These are phyloP conservation scores for Canna indica DNA, from an alignment of 176 grass and related monocot species.

Conservation along the genomic window DNA sequence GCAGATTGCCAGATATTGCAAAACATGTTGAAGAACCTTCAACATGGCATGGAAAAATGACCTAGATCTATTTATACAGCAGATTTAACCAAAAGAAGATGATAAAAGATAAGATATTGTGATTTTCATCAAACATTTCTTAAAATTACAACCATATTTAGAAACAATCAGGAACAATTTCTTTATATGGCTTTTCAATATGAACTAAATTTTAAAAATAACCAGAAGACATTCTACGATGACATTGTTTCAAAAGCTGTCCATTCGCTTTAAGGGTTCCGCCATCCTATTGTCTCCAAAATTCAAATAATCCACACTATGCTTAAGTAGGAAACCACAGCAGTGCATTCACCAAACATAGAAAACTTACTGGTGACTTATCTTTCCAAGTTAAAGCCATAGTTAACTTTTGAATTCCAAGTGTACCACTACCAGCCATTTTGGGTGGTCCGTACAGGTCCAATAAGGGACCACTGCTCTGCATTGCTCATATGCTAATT, in stretches of 20 bases:
- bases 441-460: too few relatives aligned
- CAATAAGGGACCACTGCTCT: too few relatives aligned
- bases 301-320: background rate
- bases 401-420: too few relatives aligned
- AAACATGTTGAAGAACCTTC: background rate
- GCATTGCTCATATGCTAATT: too few relatives aligned
- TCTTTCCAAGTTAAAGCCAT: too few relatives aligned
- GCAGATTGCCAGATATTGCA: too few relatives aligned
- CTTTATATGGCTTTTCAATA: background rate
- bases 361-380: too few relatives aligned
- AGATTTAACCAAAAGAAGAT: background rate
- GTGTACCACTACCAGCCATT: too few relatives aligned
- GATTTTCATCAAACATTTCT: background rate
- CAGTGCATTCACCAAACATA: too few relatives aligned
- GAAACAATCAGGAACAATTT: background rate
- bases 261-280: background rate
- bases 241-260: background rate
- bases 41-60: background rate
- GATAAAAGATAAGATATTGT: background rate
- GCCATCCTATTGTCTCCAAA: background rate
- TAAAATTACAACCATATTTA: background rate
- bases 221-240: background rate
- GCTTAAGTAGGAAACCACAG: background rate
- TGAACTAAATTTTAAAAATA: background rate
- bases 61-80: background rate